Evolutionary conservation across 139 green algal genomes (phyloP).

Genomic region (Tetratostichococcus sp.): DNA sequence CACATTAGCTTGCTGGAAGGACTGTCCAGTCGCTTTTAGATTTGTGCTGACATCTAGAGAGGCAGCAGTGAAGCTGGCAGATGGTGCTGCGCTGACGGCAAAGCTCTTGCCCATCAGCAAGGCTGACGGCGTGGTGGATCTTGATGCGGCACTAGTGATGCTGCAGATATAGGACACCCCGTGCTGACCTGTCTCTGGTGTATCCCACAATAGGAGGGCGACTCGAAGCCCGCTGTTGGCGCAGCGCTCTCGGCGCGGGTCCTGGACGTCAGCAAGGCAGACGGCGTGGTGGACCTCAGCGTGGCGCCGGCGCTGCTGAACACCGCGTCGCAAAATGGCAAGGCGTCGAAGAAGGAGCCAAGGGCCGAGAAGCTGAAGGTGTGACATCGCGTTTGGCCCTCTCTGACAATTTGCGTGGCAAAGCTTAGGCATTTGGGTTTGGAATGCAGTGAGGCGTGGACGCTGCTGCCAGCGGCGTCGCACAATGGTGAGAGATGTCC

Average conservation of each 20-base stretch:
- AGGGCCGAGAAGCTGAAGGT: neutral
- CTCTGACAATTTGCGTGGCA: neutral
- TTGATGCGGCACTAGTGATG: too few relatives aligned
- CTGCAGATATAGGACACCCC: neutral
- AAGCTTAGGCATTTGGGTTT: too few relatives aligned
- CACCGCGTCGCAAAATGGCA: neutral
- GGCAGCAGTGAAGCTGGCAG: too few relatives aligned
- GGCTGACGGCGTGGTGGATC: too few relatives aligned
- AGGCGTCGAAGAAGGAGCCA: constrained; percentile 6
- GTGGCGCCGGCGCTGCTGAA: constrained; percentile 22
- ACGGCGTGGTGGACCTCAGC: constrained; percentile 73
- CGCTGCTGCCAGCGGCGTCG: too few relatives aligned
- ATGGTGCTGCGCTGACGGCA: too few relatives aligned
- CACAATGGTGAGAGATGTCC: too few relatives aligned
- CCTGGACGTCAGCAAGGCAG: constrained; percentile 63
- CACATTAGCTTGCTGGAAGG: too few relatives aligned
- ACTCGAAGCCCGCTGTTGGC: neutral
- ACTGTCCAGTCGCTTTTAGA: too few relatives aligned
- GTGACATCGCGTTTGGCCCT: neutral
- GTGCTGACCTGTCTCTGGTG: neutral
- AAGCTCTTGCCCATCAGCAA: too few relatives aligned
- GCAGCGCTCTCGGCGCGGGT: constrained; percentile 32
- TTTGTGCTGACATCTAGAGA: too few relatives aligned
- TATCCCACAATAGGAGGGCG: constrained; percentile 9
- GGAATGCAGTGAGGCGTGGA: too few relatives aligned